phyloP scores from a whole-genome alignment of 148 eudicot genomes.

The Cornus florida region DNA sequence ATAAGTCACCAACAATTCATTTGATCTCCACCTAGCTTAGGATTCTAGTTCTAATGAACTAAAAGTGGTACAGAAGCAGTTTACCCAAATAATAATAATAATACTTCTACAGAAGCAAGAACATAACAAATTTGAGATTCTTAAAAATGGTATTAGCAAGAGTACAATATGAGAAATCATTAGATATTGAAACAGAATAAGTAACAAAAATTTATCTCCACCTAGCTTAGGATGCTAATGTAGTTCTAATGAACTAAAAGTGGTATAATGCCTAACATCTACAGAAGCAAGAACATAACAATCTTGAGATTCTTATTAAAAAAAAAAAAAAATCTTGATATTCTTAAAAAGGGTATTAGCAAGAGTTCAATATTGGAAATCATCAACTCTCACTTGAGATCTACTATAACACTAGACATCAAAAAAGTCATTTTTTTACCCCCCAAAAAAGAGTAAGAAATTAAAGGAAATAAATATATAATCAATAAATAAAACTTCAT shows the following conservation, averaged over 20 bases:
- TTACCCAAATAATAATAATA: no score
- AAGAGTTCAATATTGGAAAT: no score
- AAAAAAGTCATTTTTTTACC: not conserved
- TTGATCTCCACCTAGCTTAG: not conserved
- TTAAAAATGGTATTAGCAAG: not conserved
- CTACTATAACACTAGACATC: not conserved
- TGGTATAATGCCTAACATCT: not conserved
- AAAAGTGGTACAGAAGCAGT: not conserved
- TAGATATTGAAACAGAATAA: no score
- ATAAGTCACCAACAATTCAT: not conserved
- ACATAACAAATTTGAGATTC: not conserved
- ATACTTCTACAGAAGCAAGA: constrained; percentile 2
- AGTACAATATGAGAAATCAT: no score
- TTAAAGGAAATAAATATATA: constrained; percentile 1
- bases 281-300: not conserved
- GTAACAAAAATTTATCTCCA: no score
- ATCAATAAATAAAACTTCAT: not conserved
- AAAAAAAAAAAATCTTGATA: no score
- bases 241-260: no score
- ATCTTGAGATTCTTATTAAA: not conserved
- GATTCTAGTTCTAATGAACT: constrained; percentile 1
- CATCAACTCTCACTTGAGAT: constrained; percentile 2
- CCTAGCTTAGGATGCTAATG: no score
- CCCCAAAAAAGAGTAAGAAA: not conserved
- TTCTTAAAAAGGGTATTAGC: not conserved